Conservation (phyloP, 2,329 filamentous ascomycete species). For the Metarhizium guizhouense region DNA sequence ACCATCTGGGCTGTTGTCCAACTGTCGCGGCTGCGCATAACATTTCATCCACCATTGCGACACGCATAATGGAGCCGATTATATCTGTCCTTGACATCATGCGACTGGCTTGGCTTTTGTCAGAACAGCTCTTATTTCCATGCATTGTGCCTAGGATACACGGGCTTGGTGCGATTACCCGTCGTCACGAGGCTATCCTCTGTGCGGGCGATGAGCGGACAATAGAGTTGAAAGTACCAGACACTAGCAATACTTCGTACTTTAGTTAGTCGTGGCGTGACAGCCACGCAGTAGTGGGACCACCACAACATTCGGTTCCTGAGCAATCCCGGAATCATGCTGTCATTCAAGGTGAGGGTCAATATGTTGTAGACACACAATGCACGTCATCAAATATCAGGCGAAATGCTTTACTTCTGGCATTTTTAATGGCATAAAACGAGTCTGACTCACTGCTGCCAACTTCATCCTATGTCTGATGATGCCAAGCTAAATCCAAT, state of each 20-base stretch:
- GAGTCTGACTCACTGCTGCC: neutral
- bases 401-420: neutral
- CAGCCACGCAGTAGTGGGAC: conserved; percentile 1
- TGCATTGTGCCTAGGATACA: no score
- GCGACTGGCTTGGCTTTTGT: no score
- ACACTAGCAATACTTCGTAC: neutral
- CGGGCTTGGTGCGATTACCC: no score
- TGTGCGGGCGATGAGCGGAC: no score
- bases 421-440: neutral
- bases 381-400: neutral
- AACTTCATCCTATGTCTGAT: neutral
- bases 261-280: conserved; percentile 1
- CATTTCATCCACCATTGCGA: no score
- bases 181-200: no score
- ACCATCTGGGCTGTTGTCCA: neutral
- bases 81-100: no score
- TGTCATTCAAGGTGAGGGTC: neutral
- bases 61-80: no score
- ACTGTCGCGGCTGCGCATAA: no score
- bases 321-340: neutral
- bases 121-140: no score
- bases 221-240: no score
- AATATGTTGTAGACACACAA: no score
- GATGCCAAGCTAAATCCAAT: neutral
- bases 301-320: neutral